Evolutionary conservation across 208 protist genomes (phyloP).

Genomic region (Acanthamoeba royreba): DNA sequence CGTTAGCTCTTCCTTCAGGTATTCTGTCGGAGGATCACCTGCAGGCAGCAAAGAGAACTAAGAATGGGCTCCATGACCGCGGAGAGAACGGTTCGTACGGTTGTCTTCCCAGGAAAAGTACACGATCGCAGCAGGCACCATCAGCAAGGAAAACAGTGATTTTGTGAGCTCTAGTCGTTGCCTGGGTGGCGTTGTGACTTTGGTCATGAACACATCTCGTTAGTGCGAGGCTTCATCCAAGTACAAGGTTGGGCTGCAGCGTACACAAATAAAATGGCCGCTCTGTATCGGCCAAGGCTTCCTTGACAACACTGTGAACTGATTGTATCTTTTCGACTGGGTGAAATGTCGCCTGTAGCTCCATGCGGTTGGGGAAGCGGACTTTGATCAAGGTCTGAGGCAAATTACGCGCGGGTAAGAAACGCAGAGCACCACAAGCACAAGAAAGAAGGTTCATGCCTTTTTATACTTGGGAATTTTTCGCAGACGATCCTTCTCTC

Average conservation of each 20-base stretch:
- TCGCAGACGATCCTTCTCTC: slow-evolving; percentile 13
- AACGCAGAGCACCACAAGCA: not conserved
- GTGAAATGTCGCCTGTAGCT: slow-evolving; percentile 23
- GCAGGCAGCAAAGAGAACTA: not conserved
- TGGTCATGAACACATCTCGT: not conserved
- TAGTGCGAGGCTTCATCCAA: not conserved
- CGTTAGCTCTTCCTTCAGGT: slow-evolving; percentile 10
- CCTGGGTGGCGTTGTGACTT: slow-evolving; percentile 26
- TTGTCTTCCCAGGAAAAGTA: slow-evolving; percentile 31
- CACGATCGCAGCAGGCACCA: slow-evolving; percentile 7
- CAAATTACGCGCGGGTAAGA: not conserved
- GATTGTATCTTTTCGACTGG: not conserved
- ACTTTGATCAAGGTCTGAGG: not conserved
- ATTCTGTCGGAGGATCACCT: not conserved
- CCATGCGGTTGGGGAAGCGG: slow-evolving; percentile 28
- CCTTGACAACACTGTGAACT: not conserved
- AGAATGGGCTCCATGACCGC: not conserved
- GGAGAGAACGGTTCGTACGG: not conserved
- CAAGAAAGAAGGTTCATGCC: not conserved
- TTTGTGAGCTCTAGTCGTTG: not conserved
- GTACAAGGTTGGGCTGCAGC: not conserved
- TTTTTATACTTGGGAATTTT: not conserved
- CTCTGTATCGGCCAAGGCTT: not conserved
- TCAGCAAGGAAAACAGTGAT: not conserved
- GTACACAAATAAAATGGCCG: slow-evolving; percentile 11